Base-by-base conservation (phyloP, 345 rosid genomes). In the Rhodamnia argentea region DNA sequence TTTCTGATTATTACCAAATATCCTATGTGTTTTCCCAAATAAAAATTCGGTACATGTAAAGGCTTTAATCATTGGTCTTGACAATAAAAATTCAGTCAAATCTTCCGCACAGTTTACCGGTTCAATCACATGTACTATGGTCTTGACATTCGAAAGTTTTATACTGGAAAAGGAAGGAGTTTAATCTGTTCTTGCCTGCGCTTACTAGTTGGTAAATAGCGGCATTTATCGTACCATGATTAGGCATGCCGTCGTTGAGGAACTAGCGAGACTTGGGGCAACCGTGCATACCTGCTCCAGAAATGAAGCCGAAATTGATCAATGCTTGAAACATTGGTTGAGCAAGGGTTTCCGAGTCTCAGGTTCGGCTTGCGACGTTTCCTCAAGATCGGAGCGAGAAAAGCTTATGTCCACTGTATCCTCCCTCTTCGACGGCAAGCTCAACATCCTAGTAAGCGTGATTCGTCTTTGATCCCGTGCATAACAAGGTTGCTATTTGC, bases 331-430 rank as follows among this genome's bases (percentile, higher is more conserved):
- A 53, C 86, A 92, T 22, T 93, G 95, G 94, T 44, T 86, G 57
- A 84, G 52, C 3, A 89, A 90, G 87, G 95, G 94, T 26, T 87
- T 93, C 59, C 59, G 62, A 78, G 93, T 94, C 50, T 85, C 85
- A 44, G 95, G 90, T 27, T 91, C 98, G 10, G 91, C 91, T 26
- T 91, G 93, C 62, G 95, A 95, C 85, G 91, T 89, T 7, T 87
- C 95, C 23, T 93, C 40, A 51, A 44, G 83, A 50, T 47, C 83
- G 62, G 91, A 91, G 81, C 86, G 94, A 59, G 90, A 88, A 86
- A 87, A 91, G 85, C 87, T 94, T 26, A 88, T 94, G 37, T 42
- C 84, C 32, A 85, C 83, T 24, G 94, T 89, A 83, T 88, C 89
- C 85, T 86, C 91, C 52, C 54, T 86, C 4, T 94, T 92, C 85